Percentiles rank a stretch among this genome's conserved stretches.
Evolutionary conservation across 2,329 filamentous ascomycete species (phyloP).

Genomic region (Epichloe scottii): DNA sequence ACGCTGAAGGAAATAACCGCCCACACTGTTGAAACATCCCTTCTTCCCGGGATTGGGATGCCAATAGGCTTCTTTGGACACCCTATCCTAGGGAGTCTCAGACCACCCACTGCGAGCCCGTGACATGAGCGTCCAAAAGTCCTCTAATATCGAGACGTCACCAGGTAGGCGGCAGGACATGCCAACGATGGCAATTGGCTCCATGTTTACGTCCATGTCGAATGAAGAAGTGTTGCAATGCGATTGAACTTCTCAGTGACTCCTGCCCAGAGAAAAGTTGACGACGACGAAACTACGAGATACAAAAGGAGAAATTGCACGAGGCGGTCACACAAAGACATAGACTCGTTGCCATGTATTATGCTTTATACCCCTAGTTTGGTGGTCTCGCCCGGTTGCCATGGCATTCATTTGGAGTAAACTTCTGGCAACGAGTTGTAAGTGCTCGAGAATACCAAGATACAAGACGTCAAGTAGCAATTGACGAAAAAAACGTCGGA

Average conservation of each 20-base stretch:
- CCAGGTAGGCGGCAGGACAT: constrained; percentile 35
- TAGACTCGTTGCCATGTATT: neutral
- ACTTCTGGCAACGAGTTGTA: neutral
- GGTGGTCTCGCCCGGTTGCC: neutral
- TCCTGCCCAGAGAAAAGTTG: neutral
- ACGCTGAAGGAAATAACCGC: constrained; percentile 30
- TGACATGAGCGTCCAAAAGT: constrained; percentile 33
- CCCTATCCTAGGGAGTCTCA: constrained; percentile 32
- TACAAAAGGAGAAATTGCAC: neutral
- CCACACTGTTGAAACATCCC: constrained; percentile 24
- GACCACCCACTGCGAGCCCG: constrained; percentile 28
- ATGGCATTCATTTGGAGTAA: neutral
- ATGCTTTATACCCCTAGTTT: neutral
- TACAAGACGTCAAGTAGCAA: neutral
- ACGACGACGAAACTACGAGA: neutral
- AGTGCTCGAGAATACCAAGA: neutral
- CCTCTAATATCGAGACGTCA: constrained; percentile 26
- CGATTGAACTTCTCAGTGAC: neutral
- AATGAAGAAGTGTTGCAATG: neutral
- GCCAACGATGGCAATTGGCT: constrained; percentile 33
- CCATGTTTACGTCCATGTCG: constrained; percentile 3
- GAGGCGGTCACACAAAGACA: too few relatives aligned
- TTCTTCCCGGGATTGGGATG: constrained; percentile 31
- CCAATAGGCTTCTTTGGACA: constrained; percentile 29
- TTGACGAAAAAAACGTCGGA: neutral